phyloP scores from a whole-genome alignment of 371 early-diverging fungal species.

The Saksenaea vasiformis region DNA sequence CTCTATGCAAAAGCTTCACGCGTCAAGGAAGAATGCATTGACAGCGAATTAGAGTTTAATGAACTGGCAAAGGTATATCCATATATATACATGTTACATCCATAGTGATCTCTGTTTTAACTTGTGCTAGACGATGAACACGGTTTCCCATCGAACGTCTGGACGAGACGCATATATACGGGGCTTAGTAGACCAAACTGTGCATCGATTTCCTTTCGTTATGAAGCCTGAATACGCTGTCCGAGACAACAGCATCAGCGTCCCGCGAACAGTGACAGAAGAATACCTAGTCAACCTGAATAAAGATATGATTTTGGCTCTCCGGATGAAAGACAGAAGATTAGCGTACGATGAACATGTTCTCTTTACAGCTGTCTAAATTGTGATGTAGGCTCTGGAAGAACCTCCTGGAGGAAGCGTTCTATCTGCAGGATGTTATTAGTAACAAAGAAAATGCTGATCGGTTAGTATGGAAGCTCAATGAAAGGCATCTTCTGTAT shows the following conservation, averaged over 20 bases:
- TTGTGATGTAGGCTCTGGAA: conserved; percentile 57
- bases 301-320: conserved; percentile 57
- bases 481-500: not conserved
- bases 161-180: conserved; percentile 45
- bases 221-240: conserved; percentile 30
- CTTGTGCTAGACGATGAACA: conserved; percentile 33
- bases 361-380: not conserved
- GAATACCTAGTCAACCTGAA: conserved; percentile 57
- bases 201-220: conserved; percentile 50
- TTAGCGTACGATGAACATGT: conserved; percentile 55
- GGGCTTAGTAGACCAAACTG: conserved; percentile 57
- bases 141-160: conserved; percentile 25
- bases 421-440: conserved; percentile 74
- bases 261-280: conserved; percentile 56
- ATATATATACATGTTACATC: not conserved
- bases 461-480: conserved; percentile 38
- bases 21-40: conserved; percentile 76
- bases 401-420: conserved; percentile 64
- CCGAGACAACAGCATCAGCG: conserved; percentile 25
- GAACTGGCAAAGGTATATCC: conserved; percentile 63
- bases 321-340: conserved; percentile 62
- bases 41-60: conserved; percentile 72
- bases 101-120: not conserved
- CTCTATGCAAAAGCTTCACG: conserved; percentile 70
- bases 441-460: conserved; percentile 61